Base-by-base conservation (phyloP, 768 basidiomycete species). In the Podaxis sp. region DNA sequence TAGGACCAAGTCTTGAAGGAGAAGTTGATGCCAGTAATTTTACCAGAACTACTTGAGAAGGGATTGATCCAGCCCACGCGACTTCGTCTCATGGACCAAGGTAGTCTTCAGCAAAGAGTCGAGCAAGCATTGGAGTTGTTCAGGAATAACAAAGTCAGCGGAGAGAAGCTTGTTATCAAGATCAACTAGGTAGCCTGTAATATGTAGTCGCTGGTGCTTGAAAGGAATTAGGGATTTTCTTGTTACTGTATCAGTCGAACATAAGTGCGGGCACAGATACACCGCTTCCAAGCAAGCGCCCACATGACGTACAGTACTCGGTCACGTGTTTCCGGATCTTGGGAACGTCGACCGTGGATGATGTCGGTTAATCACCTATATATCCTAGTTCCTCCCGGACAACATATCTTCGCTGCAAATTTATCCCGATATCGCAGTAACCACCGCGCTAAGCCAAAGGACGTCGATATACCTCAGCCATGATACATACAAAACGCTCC, bases 111-210 rank as follows among this genome's bases (percentile, higher is more conserved):
- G 57, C 77, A 81, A 33, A 73, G 83, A 26, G 77, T 79, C 0
- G 73, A 69, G 15, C 67, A 62, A n/a, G 84, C 80, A 0, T 66
- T 84, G 46, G 77, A 81, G 54, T 65, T 84, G 42, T 63, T 84
- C 48, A 76, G 81, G 54, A 74, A 78, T 38, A 82, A 82, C 64
- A 76, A 79, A 68, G 69, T 83, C 49, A 82, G 79, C 42, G 82
- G 82, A 24, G 80, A 83, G 70, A 85, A 84, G 61, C 74, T 82
- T 1, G 69, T 84, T 1, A 74, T 84, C 0, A 78, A 79, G 64
- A 68, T 81, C 12, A 58, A 44, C 12, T 63, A 42, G 58, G 24
- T 19, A 4, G 9, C 8, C 22, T 46, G 33, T 24, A 13, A 40
- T 42, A 17, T 17, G n/a, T 17, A 3, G 19, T 22, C 7, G 44